These are phyloP conservation scores for Furcasterigmium furcatum DNA, from an alignment of 2,329 filamentous ascomycete species.

Conservation along the genomic window DNA sequence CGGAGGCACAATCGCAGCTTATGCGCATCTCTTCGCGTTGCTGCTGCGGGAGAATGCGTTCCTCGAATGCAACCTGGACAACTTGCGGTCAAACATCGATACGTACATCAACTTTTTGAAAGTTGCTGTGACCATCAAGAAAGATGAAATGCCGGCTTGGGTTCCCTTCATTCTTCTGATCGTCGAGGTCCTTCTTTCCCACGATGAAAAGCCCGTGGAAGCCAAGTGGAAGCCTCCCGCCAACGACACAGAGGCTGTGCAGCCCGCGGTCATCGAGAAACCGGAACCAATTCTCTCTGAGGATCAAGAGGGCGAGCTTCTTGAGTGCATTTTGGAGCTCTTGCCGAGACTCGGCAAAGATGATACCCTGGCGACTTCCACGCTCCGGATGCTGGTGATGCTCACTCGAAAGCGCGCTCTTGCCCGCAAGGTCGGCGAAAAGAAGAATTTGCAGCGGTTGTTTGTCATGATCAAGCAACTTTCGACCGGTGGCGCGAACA, in stretches of 20 bases:
- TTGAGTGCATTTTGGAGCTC: conserved; percentile 77
- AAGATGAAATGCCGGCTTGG: conserved; percentile 85
- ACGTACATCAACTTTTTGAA: conserved; percentile 79
- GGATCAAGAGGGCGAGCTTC: conserved; percentile 66
- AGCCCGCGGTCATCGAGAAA: conserved; percentile 54
- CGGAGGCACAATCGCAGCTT: conserved; percentile 69
- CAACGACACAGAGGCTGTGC: conserved; percentile 43
- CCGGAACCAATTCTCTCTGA: conserved; percentile 57
- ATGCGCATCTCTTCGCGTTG: conserved; percentile 86
- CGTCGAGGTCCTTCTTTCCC: conserved; percentile 83
- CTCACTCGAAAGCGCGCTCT: conserved; percentile 76
- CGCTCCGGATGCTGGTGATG: conserved; percentile 81
- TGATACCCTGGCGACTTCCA: conserved; percentile 76
- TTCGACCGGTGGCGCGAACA: conserved; percentile 71
- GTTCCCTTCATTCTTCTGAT: conserved; percentile 87
- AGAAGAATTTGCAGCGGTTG: conserved; percentile 81
- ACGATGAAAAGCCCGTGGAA: conserved; percentile 78
- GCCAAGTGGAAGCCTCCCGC: conserved; percentile 65
- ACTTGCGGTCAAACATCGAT: conserved; percentile 72
- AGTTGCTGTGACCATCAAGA: conserved; percentile 60
- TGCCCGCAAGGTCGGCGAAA: conserved; percentile 76
- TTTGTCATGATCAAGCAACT: conserved; percentile 97
- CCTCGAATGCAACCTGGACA: conserved; percentile 71
- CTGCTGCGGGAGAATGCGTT: conserved; percentile 81
- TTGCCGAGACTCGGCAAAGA: conserved; percentile 87